Percentiles rank a stretch among this genome's conserved stretches.
Conservation (phyloP, 1,139 yeast species). For the Yamadazyma siamensis region DNA sequence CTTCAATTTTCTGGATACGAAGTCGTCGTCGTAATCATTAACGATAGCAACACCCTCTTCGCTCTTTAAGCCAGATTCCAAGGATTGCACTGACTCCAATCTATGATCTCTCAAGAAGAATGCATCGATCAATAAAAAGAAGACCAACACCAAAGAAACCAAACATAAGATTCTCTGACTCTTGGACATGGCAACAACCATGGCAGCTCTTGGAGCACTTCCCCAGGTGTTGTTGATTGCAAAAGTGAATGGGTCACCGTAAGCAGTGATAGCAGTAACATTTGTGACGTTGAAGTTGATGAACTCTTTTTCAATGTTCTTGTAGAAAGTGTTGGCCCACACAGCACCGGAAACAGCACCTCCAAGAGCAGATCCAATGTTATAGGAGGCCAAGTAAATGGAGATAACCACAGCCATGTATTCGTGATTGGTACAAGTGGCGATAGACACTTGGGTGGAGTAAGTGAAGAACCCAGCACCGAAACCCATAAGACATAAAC, state of each 20-base stretch:
- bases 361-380: slow-evolving; percentile 60
- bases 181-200: slow-evolving; percentile 56
- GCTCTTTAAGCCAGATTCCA: slow-evolving; percentile 25
- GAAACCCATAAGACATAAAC: slow-evolving; percentile 62
- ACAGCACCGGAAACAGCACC: slow-evolving; percentile 59
- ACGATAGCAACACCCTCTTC: slow-evolving; percentile 38
- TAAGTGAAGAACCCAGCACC: slow-evolving; percentile 74
- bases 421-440: slow-evolving; percentile 59
- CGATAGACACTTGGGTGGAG: slow-evolving; percentile 63
- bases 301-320: slow-evolving; percentile 14
- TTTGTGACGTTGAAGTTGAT: slow-evolving; percentile 10
- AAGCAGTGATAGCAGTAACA: slow-evolving; percentile 45
- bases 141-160: slow-evolving; percentile 54
- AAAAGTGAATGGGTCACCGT: slow-evolving; percentile 50
- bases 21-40: slow-evolving; percentile 36
- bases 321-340: slow-evolving; percentile 43
- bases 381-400: slow-evolving; percentile 50
- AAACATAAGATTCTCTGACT: slow-evolving; percentile 58
- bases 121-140: slow-evolving; percentile 47
- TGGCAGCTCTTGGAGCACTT: slow-evolving; percentile 52
- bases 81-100: slow-evolving; percentile 38
- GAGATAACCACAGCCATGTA: slow-evolving; percentile 64
- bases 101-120: slow-evolving; percentile 55
- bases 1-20: slow-evolving; percentile 11
- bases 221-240: slow-evolving; percentile 53